These are phyloP conservation scores for Albophoma yamanashiensis DNA, from an alignment of 2,329 filamentous ascomycete species.

Conservation along the genomic window DNA sequence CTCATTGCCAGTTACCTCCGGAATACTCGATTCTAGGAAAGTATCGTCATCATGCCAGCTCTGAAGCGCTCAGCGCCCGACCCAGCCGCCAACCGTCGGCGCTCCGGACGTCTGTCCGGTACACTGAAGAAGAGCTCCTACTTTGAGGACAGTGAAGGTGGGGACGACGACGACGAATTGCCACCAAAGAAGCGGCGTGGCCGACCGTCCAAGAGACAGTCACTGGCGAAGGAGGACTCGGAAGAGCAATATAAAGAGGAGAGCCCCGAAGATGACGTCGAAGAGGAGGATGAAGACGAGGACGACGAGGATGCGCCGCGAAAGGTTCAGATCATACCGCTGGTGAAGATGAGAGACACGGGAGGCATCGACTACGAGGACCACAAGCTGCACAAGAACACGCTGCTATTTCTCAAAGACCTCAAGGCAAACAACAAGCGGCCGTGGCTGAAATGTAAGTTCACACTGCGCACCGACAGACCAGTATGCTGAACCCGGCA, in stretches of 20 bases:
- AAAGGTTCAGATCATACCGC: constrained; percentile 23
- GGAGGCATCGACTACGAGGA: constrained; percentile 36
- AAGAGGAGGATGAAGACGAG: constrained; percentile 19
- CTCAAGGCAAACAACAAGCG: constrained; percentile 50
- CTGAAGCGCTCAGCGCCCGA: constrained; percentile 25
- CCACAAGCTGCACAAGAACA: constrained; percentile 44
- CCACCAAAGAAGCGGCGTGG: constrained; percentile 18
- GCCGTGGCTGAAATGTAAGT: constrained; percentile 46
- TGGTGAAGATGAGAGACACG: constrained; percentile 23
- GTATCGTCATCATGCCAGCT: constrained; percentile 24
- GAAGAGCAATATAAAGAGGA: constrained; percentile 16
- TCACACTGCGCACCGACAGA: not conserved
- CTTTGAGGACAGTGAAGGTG: constrained; percentile 26
- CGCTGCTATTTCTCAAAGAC: constrained; percentile 45
- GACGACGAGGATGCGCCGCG: constrained; percentile 26
- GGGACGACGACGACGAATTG: constrained; percentile 3
- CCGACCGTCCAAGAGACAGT: constrained; percentile 11
- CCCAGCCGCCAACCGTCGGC: constrained; percentile 25
- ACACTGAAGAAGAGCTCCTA: constrained; percentile 39
- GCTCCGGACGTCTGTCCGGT: constrained; percentile 35
- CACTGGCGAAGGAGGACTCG: constrained; percentile 8
- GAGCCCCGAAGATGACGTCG: constrained; percentile 13
- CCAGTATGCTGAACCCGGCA: not conserved
- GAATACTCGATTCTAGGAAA: not conserved
- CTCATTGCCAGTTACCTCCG: no score